phyloP scores from a whole-genome alignment of 2,329 filamentous ascomycete species.

The Epichloe gansuensis region DNA sequence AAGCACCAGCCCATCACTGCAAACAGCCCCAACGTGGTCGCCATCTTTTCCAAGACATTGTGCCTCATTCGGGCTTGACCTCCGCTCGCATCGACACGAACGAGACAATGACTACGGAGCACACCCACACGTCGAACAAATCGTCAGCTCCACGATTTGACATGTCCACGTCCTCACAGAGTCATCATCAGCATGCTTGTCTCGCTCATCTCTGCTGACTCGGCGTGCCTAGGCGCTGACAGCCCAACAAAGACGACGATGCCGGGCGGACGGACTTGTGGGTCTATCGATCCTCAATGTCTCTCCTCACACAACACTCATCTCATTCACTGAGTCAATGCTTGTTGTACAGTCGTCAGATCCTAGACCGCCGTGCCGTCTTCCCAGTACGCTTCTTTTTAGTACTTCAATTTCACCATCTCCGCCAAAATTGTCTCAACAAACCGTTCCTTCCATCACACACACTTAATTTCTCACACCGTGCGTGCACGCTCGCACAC shows the following conservation, averaged over 20 bases:
- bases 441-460: neutral
- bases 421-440: conserved; percentile 2
- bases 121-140: neutral
- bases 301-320: conserved; percentile 4
- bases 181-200: conserved; percentile 2
- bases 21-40: neutral
- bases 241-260: neutral
- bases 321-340: neutral
- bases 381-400: conserved; percentile 2
- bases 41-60: conserved; percentile 1
- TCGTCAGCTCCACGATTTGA: neutral
- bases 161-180: neutral
- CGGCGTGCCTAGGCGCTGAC: neutral
- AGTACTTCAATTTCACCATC: conserved; percentile 4
- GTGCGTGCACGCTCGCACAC: neutral
- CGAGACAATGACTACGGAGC: neutral
- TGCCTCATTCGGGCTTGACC: neutral
- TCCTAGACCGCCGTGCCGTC: neutral
- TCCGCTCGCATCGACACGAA: neutral
- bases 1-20: neutral
- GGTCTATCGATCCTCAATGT: conserved; percentile 5
- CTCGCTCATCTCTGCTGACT: conserved; percentile 3
- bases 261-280: neutral
- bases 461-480: neutral
- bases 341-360: neutral